Evolutionary conservation across 1,284 basidiomycete genomes (phyloP), one percentile per base, ranked within the genome.

Genomic region (Ustilago hordei): DNA sequence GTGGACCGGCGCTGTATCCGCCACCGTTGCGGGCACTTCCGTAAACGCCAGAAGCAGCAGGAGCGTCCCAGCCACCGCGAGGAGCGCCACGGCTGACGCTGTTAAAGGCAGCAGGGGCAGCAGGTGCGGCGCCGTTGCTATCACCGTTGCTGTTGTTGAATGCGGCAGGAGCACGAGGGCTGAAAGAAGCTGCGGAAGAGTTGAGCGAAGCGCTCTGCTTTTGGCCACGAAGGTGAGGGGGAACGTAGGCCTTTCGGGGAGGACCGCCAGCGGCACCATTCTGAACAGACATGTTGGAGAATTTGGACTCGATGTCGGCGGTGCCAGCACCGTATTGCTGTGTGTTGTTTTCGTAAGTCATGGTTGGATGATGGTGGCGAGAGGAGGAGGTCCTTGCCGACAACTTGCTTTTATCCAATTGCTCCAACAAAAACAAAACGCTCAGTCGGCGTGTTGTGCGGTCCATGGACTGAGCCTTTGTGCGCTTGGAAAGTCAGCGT

Each of bases 171-270:
- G 69, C 68, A 38, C 70, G 76, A 13, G 79, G 77, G 64, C 64
- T 74, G 68, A 78, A 78, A 17, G 75, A 28, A 23, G 66, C 64
- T 31, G 75, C 75, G 3, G 62, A 66, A 12, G 80, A 76, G 70
- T 75, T 80, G 61, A 82, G 75, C 41, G 89, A 87, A 45, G 71
- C 65, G 56, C 23, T 53, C 32, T 68, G 59, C 64, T 61, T 63
- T 58, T 70, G 61, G 87, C 88, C 90, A 89, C 93, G 91, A 90
- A 94, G 87, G 88, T 96, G 94, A 86, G 95, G 95, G 82, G 95
- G 95, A 81, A 97, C 93, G 89, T 97, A 97, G 80, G 94, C 91
- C 85, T 93, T 91, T 89, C 92, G 92, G 80, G 64, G 87, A 89
- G 64, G 87, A 90, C 75, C 79, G 69, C 80, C 80, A 63, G 69